Evolutionary conservation across 2,329 filamentous ascomycete species (phyloP).

Genomic region (Trichoderma harzianum): DNA sequence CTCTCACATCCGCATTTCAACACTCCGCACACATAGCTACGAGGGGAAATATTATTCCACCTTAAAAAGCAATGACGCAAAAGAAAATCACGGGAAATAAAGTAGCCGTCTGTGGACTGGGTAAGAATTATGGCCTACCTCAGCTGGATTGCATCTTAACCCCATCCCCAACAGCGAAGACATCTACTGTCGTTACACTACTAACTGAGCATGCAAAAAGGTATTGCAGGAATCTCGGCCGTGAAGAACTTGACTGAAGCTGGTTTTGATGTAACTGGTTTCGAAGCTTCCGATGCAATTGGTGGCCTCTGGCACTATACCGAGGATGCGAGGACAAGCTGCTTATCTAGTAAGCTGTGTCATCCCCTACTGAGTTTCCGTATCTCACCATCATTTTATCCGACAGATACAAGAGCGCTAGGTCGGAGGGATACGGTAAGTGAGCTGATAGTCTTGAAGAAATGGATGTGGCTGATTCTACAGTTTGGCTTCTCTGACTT

Average conservation of each 20-base stretch:
- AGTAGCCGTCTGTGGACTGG: not conserved
- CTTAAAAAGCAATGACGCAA: not conserved
- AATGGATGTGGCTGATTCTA: not conserved
- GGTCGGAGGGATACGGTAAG: not conserved
- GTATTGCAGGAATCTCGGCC: slow-evolving; percentile 38
- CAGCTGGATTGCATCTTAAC: slow-evolving; percentile 30
- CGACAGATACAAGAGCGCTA: not conserved
- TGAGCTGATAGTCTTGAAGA: not conserved
- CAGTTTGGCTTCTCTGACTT: not conserved
- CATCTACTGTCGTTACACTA: not conserved
- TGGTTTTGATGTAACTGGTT: slow-evolving; percentile 42
- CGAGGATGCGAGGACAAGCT: slow-evolving; percentile 32
- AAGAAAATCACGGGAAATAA: not conserved
- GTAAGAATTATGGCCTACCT: slow-evolving; percentile 41
- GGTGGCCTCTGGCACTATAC: slow-evolving; percentile 44
- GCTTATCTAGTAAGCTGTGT: slow-evolving; percentile 31
- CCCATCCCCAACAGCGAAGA: not conserved
- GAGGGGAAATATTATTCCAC: too few relatives aligned
- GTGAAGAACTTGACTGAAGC: slow-evolving; percentile 46
- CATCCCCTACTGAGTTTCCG: not conserved
- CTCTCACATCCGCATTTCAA: not conserved
- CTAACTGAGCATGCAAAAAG: not conserved
- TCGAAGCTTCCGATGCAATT: slow-evolving; percentile 39
- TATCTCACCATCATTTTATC: not conserved
- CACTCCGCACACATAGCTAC: not conserved